A percentile compares a stretch with the other conserved stretches of the same genome.
phyloP scores from a whole-genome alignment of 495 filamentous ascomycete genomes.

The Lophium mytilinum region DNA sequence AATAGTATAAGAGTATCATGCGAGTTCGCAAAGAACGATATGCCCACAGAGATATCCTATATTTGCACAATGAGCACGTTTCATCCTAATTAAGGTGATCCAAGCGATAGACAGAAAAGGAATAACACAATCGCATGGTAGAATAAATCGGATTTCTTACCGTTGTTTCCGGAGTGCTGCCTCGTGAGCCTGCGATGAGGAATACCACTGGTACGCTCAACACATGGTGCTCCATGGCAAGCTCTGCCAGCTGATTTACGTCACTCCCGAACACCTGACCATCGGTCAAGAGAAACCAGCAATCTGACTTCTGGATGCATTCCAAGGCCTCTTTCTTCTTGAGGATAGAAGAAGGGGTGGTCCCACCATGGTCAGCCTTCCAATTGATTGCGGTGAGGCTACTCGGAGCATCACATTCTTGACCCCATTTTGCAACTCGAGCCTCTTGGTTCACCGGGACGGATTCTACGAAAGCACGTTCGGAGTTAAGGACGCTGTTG shows the following conservation, averaged over 20 bases:
- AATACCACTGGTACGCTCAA: conserved; percentile 14
- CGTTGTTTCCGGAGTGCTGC: conserved; percentile 16
- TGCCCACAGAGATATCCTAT: conserved; percentile 34
- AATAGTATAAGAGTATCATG: conserved; percentile 32
- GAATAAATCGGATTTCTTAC: too few species aligned
- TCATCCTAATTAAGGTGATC: too few species aligned
- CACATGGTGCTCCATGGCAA: conserved; percentile 4
- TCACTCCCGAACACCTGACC: conserved; percentile 9
- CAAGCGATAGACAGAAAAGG: too few species aligned
- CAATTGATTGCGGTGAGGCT: not conserved
- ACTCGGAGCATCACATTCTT: conserved; percentile 5
- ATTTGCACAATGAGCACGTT: too few species aligned
- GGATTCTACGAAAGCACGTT: not conserved
- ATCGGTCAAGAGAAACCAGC: conserved; percentile 17
- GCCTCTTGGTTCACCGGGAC: not conserved
- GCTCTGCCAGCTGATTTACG: conserved; percentile 6
- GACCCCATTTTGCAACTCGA: conserved; percentile 10
- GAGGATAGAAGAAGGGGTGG: conserved; percentile 7
- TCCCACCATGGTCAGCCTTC: conserved; percentile 4
- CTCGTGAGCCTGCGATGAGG: conserved; percentile 9
- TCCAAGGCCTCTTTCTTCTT: not conserved
- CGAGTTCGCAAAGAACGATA: conserved; percentile 33
- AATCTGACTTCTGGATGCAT: conserved; percentile 8
- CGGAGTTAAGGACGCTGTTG: not conserved
- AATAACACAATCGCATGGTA: too few species aligned